Evolutionary conservation across 2,329 filamentous ascomycete genomes (phyloP), one percentile per base, ranked within the genome.

Genomic region (Fusarium multiceps): DNA sequence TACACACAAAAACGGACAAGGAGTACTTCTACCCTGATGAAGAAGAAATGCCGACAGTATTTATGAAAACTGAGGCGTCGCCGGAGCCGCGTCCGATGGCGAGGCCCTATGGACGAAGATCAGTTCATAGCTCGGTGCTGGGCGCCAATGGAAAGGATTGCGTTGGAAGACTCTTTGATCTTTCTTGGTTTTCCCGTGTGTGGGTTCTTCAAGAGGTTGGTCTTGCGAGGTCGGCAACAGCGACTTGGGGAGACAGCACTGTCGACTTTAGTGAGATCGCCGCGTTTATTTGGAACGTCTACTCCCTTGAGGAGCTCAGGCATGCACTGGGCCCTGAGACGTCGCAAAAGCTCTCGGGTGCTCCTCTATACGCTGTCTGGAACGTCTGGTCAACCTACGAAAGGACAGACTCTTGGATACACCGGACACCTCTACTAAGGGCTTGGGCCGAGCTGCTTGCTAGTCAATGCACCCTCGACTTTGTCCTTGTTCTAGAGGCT

Each of bases 381-480:
- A 63, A 63, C 3, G 60, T 63, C 2, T 63, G 60, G 60, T 48
- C 42, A 2, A 63, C 56, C 7, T 63, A 61, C 13, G 60, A 63
- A 3, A 63, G 60, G 43, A 42, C 16, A 10, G 48, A 60, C 0
- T 55, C 57, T 0, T 63, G 60, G 60, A 55, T 63, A 45, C 40
- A 61, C 27, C 23, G 49, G 4, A 49, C 28, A 2, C 49, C 48
- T 0, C 6, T 46, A 3, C 3, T 63, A 0, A 61, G 56, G 10
- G 9, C 12, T 10, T 61, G 27, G 20, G 48, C 49, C 3, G 48
- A 55, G 11, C 11, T 55, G 1, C 28, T 63, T 7, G 49, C 49
- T 1, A 21, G 7, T 8, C 56, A 63, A 8, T 54, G 48, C 23
- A 51, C 18, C 10, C 40, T 63, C 3, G 60, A 63, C 42, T 61